Evolutionary conservation across 2,329 filamentous ascomycete genomes (phyloP), one percentile per base, ranked within the genome.

Genomic region (Colletotrichum liaoningense): DNA sequence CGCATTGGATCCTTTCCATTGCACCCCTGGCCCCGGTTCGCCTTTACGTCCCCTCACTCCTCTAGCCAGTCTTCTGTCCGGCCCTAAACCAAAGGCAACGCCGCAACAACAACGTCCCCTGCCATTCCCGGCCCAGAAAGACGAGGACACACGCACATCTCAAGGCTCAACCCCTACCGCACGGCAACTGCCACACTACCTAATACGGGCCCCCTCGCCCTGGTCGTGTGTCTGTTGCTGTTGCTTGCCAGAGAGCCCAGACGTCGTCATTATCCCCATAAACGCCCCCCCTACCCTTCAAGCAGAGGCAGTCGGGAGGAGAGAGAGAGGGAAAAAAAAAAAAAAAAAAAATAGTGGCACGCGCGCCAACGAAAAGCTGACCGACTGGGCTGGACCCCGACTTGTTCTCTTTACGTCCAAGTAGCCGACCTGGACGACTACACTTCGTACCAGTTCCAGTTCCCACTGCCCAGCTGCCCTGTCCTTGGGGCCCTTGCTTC

Each of bases 341-440:
- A 28, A 16, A 54, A 16, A 54, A 42, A 35, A 57, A 56, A 5
- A 57, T 26, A 60, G 62, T 70, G 60, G 70, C 67, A 66, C 70
- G 60, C 70, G 70, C 60, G 26, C 60, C 46, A 70, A 38, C 56
- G 67, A 30, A 70, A 71, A 70, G 67, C 56, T 73, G 67, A 66
- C 67, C 62, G 71, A 63, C 67, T 57, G 62, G 67, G 67, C 71
- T 73, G 71, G 67, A 56, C 70, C 67, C 67, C 42, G 55, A 67
- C 66, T 63, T 49, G 54, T 26, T 49, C 46, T 33, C 54, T 66
- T 16, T 52, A 38, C 28, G 54, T 59, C 42, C 42, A 49, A 49
- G 42, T 49, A 49, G 19, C 42, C 9, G 16, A 22, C 42, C 42
- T 22, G 16, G 16, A 22, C 42, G 6, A 22, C 9, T 22, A 11